Evolutionary conservation across 192 early-diverging fungal species (phyloP), one percentile per base, ranked within the genome.

Genomic region (Kickxella alabastrina): DNA sequence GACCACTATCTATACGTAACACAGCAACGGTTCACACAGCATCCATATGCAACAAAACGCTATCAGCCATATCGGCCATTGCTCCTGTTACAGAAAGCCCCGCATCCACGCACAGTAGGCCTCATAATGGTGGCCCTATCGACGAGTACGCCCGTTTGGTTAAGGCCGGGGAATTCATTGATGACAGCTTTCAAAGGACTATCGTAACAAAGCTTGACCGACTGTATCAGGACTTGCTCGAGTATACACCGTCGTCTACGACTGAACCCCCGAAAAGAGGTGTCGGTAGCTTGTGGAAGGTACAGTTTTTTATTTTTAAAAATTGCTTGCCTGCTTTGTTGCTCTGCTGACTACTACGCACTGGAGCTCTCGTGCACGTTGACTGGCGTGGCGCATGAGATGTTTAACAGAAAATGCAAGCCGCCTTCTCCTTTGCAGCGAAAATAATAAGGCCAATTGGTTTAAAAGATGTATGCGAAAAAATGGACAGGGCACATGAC

Each of bases 181-280:
- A 75, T 36, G 88, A 93, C 53, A 56, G 49, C 19, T 87, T 88
- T 65, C 89, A 93, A 59, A 59, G 73, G 18, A 54, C 65, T 0
- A 87, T 90, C 6, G 81, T 90, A 6, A 62, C 71, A 21, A 66
- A 77, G 10, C 70, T 91, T 10, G 85, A 89, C 42, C 64, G 83
- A 6, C 57, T 91, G 50, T 79, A 89, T 26, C 79, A 80, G 43
- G 77, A 81, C 13, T 49, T 91, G 21, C 43, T 69, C n/a, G 49
- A 40, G 10, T 87, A 88, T 62, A 50, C 57, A 10, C 87, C 85
- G 4, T 63, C 70, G 17, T 55, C 67, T 28, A 52, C 59, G 22
- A 37, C 34, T 10, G 8, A 37, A 35, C 13, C 37, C 9, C 37
- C 45, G 10, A 15, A 59, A 3, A 31, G 47, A 17, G 28, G 54